A percentile compares a stretch with the other conserved stretches of the same genome.
These are phyloP conservation scores for Leishmania martiniquensis DNA, from an alignment of 208 protist species.

Conservation along the genomic window DNA sequence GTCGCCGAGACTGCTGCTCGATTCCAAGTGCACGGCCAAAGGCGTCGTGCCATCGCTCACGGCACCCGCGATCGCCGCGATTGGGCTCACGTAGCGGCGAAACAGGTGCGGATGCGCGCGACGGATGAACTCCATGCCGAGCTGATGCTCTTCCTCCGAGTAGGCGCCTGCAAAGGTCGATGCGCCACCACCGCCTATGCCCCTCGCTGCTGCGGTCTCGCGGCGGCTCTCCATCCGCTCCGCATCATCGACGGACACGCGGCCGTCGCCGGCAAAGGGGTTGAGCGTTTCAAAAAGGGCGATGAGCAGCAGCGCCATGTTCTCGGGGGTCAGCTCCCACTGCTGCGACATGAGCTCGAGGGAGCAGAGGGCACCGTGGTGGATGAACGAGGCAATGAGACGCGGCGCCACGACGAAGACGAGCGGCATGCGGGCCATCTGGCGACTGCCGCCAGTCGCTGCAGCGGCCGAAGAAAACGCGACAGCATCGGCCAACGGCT, in stretches of 20 bases:
- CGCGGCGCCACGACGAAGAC: slow-evolving; percentile 82
- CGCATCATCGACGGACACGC: slow-evolving; percentile 53
- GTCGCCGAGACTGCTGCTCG: not conserved
- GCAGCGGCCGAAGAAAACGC: not conserved
- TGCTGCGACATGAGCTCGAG: slow-evolving; percentile 86
- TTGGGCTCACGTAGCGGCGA: slow-evolving; percentile 32
- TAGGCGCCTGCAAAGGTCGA: slow-evolving; percentile 31
- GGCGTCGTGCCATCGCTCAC: not conserved
- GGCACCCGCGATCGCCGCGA: not conserved
- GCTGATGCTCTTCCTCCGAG: slow-evolving; percentile 66
- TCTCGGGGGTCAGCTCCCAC: slow-evolving; percentile 61
- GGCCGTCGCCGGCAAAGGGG: slow-evolving; percentile 57
- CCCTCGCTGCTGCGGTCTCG: slow-evolving; percentile 15
- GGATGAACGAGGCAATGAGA: slow-evolving; percentile 79
- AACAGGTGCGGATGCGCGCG: slow-evolving; percentile 80
- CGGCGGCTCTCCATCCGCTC: slow-evolving; percentile 24
- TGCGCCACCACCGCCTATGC: not conserved
- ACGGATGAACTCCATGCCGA: slow-evolving; percentile 68
- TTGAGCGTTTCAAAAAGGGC: slow-evolving; percentile 74
- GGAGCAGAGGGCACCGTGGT: slow-evolving; percentile 82
- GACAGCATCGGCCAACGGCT: not conserved
- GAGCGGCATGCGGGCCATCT: slow-evolving; percentile 56
- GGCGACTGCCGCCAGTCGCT: not conserved
- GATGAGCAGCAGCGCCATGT: slow-evolving; percentile 55
- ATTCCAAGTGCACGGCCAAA: not conserved